Evolutionary conservation across 305 asterid species (phyloP).

Genomic region (Fraxinus latifolia): DNA sequence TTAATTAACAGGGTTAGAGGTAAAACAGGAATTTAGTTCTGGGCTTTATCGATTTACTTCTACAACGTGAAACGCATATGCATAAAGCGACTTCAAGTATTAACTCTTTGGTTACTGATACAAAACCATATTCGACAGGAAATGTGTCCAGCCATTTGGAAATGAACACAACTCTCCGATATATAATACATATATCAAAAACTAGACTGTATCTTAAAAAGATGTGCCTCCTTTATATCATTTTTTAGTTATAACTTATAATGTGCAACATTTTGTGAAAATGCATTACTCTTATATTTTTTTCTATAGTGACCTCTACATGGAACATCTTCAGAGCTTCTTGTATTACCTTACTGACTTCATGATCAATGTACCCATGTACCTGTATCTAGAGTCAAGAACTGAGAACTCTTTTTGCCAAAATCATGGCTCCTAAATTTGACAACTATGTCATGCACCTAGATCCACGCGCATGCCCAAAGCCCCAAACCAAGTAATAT

Average conservation of each 20-base stretch:
- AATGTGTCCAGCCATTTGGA: background rate
- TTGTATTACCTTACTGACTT: background rate
- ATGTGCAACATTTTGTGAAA: background rate
- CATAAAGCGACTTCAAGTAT: background rate
- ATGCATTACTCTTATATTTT: background rate
- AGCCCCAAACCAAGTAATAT: background rate
- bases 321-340: background rate
- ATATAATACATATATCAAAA: background rate
- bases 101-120: background rate
- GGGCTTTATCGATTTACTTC: background rate
- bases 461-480: background rate
- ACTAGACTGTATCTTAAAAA: background rate
- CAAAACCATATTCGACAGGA: background rate
- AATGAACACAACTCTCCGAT: background rate
- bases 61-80: background rate
- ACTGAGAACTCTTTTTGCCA: background rate
- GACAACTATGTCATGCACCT: background rate
- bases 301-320: background rate
- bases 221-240: background rate
- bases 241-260: background rate
- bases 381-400: background rate
- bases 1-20: background rate
- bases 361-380: background rate
- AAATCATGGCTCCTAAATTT: background rate
- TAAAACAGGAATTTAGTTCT: background rate